phyloP scores from a whole-genome alignment of 1,284 basidiomycete species.

The Tetrapyrgos nigripes region DNA sequence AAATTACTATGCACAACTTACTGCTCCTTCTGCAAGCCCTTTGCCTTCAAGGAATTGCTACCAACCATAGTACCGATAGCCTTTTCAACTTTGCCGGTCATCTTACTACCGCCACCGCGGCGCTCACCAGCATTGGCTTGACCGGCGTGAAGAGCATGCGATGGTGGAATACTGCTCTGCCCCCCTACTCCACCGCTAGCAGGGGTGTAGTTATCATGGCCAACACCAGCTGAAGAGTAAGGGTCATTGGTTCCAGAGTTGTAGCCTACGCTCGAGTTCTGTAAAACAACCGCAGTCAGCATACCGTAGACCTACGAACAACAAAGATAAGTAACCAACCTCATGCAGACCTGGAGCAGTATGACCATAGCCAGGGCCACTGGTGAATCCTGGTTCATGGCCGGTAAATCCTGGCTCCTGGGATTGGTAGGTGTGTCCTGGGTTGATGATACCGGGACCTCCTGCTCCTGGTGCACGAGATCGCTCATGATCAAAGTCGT shows the following conservation, averaged over 20 bases:
- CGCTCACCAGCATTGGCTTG: slow-evolving; percentile 10
- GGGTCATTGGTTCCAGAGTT: slow-evolving; percentile 1
- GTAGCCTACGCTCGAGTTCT: background rate
- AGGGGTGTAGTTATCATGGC: background rate
- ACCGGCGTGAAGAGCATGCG: slow-evolving; percentile 2
- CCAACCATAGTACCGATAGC: slow-evolving; percentile 53
- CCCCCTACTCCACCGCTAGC: background rate
- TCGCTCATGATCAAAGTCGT: background rate
- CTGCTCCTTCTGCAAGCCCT: slow-evolving; percentile 60
- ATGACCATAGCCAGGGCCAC: background rate
- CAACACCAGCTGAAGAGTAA: slow-evolving; percentile 7
- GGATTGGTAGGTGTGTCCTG: background rate
- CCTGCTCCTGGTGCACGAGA: background rate
- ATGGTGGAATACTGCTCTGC: slow-evolving; percentile 2
- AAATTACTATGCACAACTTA: slow-evolving; percentile 25
- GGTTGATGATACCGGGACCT: background rate
- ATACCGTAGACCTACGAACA: too few relatives aligned
- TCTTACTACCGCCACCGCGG: slow-evolving; percentile 30
- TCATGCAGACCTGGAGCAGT: background rate
- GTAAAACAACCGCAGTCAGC: too few relatives aligned
- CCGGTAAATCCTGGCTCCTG: background rate
- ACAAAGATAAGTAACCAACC: background rate
- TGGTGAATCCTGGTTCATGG: background rate
- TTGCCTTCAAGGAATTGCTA: slow-evolving; percentile 53
- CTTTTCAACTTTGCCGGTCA: slow-evolving; percentile 56